Conservation (phyloP, 2,329 filamentous ascomycete genomes). For the Penicillium sp. region DNA sequence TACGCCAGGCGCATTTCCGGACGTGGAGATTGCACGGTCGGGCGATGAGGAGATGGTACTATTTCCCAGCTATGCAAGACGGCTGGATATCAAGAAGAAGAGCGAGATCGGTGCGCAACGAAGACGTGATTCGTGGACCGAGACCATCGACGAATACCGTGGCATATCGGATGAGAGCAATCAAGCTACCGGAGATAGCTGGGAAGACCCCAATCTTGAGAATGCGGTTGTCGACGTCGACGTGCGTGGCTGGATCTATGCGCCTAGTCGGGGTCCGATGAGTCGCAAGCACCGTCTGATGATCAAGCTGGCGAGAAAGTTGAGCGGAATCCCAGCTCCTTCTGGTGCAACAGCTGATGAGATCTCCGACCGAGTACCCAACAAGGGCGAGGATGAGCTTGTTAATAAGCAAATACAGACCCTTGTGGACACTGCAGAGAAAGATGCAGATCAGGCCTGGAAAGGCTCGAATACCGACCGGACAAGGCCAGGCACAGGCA, state of each 20-base stretch:
- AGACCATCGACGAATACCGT: constrained; percentile 49
- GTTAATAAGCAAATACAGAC: constrained; percentile 77
- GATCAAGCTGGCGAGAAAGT: constrained; percentile 81
- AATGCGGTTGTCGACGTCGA: constrained; percentile 91
- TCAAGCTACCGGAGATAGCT: constrained; percentile 76
- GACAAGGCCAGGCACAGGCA: constrained; percentile 54
- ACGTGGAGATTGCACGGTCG: constrained; percentile 78
- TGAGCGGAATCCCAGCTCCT: constrained; percentile 84
- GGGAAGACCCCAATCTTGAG: constrained; percentile 79
- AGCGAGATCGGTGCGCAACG: constrained; percentile 33
- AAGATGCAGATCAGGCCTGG: constrained; percentile 72
- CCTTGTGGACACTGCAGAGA: constrained; percentile 74
- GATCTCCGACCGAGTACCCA: constrained; percentile 45
- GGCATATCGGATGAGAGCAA: constrained; percentile 57
- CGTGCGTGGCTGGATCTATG: constrained; percentile 93
- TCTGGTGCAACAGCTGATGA: constrained; percentile 43
- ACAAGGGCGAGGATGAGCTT: constrained; percentile 64
- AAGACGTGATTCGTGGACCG: constrained; percentile 38
- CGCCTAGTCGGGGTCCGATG: constrained; percentile 82
- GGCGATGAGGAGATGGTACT: constrained; percentile 92
- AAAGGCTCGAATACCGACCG: constrained; percentile 62
- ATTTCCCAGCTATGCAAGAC: constrained; percentile 90
- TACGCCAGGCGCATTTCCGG: constrained; percentile 80
- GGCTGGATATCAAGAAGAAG: constrained; percentile 62
- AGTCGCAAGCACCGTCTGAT: constrained; percentile 85